Evolutionary conservation across 306 rosid genomes (phyloP), one percentile per base, ranked within the genome.

Genomic region (Crotalaria pallida): DNA sequence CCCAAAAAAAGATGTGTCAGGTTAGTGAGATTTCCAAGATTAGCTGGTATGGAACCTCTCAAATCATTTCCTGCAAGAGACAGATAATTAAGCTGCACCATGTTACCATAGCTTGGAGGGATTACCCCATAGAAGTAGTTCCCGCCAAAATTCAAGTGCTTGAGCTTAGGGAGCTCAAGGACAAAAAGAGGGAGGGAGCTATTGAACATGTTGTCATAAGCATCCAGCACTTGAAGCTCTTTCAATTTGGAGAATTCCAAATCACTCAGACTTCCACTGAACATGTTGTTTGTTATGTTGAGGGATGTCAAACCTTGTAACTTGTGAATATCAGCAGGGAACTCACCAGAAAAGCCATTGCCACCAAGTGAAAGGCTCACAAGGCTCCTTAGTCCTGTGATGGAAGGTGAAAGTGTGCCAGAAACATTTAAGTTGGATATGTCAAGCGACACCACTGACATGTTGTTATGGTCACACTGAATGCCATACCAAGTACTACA

Each of bases 11-110:
- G 90, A 58, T 86, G 81, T 44, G 71, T 79, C 24, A 92, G 69
- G 44, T 72, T 76, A 5, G 83, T 80, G 47, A 92, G 87, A 44
- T 86, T 86, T 10, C 96, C 98, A 52, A 92, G 77, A 80, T 88
- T 86, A 44, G 31, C 13, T 2, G 98, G 98, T 72, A 92, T 88
- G 59, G 56, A 41, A 24, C 98, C 98, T 56, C 79, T 71, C 68
- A 92, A 76, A 72, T 88, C 96, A 84, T 92, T 92, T 21, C 98
- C 98, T 16, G 92, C 96, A 61, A 92, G 85, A 12, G 89, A 86
- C 7, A 92, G 78, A 60, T 72, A 88, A 4, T 78, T 79, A 23
- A 92, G 83, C 69, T 79, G 69, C 67, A 55, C 16, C 86, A 92
- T 78, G 10, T 60, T 63, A 22, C 93, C 96, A 80, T 92, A 92